phyloP scores from a whole-genome alignment of 2,329 filamentous ascomycete genomes.

The Sporothrix curviconia region DNA sequence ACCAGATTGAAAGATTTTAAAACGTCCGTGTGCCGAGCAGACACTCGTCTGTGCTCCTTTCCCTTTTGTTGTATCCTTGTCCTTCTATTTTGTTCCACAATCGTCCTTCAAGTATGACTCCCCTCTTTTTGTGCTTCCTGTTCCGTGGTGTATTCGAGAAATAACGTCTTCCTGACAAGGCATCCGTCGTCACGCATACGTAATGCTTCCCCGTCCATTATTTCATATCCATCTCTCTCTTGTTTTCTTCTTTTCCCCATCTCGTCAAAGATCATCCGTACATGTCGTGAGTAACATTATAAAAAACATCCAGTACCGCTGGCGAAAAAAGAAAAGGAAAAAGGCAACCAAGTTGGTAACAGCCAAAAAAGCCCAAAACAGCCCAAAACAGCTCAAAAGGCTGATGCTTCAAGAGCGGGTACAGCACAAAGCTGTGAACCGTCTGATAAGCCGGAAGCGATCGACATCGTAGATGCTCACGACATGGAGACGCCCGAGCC shows the following conservation, averaged over 20 bases:
- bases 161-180: background rate
- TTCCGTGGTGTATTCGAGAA: no score
- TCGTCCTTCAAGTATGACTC: no score
- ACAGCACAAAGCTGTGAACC: no score
- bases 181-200: no score
- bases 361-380: background rate
- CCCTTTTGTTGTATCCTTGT: no score
- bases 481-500: constrained; percentile 42
- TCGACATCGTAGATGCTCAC: constrained; percentile 15
- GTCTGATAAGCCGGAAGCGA: no score
- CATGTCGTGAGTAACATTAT: constrained; percentile 3
- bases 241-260: background rate
- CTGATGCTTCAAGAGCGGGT: background rate
- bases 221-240: background rate
- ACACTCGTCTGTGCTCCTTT: no score
- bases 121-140: no score
- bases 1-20: no score
- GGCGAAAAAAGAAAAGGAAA: background rate
- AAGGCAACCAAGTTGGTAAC: background rate
- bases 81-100: no score
- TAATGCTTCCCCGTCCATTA: background rate
- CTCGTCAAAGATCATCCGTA: constrained; percentile 4
- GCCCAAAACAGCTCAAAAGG: background rate
- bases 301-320: background rate
- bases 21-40: no score